Conservation (phyloP, 2,329 filamentous ascomycete genomes). For the Colletotrichum sp. region DNA sequence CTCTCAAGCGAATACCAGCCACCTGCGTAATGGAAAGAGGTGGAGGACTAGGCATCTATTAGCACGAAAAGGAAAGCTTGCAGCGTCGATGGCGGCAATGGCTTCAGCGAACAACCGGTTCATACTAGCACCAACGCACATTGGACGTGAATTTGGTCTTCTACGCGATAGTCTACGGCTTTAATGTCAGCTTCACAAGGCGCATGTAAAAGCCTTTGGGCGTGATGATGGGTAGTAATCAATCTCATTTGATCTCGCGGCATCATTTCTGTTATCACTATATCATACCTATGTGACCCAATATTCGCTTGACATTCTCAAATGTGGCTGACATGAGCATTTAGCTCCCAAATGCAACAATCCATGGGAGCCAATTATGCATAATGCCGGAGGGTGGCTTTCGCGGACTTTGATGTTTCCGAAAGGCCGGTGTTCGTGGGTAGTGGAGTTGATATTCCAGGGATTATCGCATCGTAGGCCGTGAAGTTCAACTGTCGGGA, state of each 20-base stretch:
- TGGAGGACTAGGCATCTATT: not conserved
- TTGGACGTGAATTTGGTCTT: not conserved
- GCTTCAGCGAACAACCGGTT: not conserved
- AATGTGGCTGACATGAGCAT: not conserved
- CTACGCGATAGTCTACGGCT: not conserved
- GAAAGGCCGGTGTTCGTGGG: not conserved
- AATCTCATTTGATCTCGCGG: not conserved
- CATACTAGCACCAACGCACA: not conserved
- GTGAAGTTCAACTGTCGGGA: not conserved
- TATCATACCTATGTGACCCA: not conserved
- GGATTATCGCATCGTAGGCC: not conserved
- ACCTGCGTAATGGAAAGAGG: not conserved
- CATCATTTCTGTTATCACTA: not conserved
- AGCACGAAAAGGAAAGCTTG: not conserved
- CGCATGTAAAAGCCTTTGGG: accelerated
- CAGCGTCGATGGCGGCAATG: not conserved
- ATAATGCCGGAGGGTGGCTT: not conserved
- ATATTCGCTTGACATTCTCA: not conserved
- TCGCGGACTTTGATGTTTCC: not conserved
- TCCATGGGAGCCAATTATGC: not conserved
- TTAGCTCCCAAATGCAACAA: not conserved
- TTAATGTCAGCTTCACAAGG: not conserved
- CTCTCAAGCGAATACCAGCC: not conserved
- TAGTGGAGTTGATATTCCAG: not conserved
- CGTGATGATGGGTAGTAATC: not conserved